A percentile compares a stretch with the other conserved stretches of the same genome.
phyloP scores from a whole-genome alignment of 2,329 filamentous ascomycete genomes.

The Verticillium dahliae region DNA sequence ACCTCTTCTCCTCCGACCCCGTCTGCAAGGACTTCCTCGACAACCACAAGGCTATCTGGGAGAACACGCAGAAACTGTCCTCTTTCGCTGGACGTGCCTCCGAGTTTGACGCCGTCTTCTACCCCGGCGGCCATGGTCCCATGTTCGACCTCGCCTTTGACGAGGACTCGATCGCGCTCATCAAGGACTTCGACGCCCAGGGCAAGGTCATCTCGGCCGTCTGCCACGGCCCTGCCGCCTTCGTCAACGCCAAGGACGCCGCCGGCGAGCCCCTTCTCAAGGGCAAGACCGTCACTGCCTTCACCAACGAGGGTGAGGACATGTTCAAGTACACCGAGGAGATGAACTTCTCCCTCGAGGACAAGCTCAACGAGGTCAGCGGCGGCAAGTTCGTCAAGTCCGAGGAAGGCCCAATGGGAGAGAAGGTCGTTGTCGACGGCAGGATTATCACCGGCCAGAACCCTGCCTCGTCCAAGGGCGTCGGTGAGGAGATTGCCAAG shows the following conservation, averaged over 20 bases:
- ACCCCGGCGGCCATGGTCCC: constrained; percentile 53
- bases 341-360: constrained; percentile 55
- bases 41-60: constrained; percentile 53
- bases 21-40: constrained; percentile 47
- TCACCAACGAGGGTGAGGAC: constrained; percentile 51
- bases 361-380: constrained; percentile 38
- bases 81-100: constrained; percentile 47
- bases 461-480: constrained; percentile 41
- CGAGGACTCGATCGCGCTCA: constrained; percentile 48
- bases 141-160: constrained; percentile 62
- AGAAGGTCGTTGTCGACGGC: constrained; percentile 43
- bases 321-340: constrained; percentile 40
- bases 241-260: constrained; percentile 48
- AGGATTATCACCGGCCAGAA: constrained; percentile 53
- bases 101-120: constrained; percentile 59
- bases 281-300: constrained; percentile 54
- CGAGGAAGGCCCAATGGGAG: constrained; percentile 35
- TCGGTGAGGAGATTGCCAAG: constrained; percentile 46
- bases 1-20: constrained; percentile 46
- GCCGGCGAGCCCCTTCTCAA: constrained; percentile 47
- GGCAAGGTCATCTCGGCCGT: constrained; percentile 61
- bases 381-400: constrained; percentile 53
- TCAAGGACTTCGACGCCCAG: constrained; percentile 53
- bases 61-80: constrained; percentile 52
- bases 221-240: constrained; percentile 61